Percentiles rank a stretch among this genome's conserved stretches.
Conservation (phyloP, 2,329 filamentous ascomycete genomes). For the Pseudomassariella vexata region DNA sequence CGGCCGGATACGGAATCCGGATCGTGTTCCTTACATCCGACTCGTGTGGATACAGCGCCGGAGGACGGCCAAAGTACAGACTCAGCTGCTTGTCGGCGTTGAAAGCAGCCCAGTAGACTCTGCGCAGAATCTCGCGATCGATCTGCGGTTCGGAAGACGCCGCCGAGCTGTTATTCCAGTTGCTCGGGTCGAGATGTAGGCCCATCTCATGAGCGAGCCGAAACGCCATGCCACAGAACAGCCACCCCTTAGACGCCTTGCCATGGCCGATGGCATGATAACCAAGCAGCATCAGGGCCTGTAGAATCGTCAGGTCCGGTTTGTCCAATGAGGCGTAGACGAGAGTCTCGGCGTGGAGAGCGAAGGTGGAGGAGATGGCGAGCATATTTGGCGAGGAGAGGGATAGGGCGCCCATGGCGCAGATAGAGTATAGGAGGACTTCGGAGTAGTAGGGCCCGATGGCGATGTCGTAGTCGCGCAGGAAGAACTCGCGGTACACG, state of each 20-base stretch:
- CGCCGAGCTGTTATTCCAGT: conserved; percentile 37
- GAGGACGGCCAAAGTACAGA: conserved; percentile 44
- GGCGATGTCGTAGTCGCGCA: conserved; percentile 41
- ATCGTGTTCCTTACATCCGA: conserved; percentile 44
- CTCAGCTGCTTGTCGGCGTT: conserved; percentile 45
- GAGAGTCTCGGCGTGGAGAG: conserved; percentile 37
- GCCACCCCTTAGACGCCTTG: conserved; percentile 43
- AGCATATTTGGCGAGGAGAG: conserved; percentile 28
- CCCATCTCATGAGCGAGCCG: conserved; percentile 46
- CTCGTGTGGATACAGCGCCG: conserved; percentile 41
- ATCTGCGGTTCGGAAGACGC: conserved; percentile 31
- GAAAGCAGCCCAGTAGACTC: conserved; percentile 46
- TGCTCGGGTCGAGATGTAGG: conserved; percentile 43
- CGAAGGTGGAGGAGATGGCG: conserved; percentile 35
- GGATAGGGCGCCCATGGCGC: conserved; percentile 42
- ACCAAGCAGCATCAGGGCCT: conserved; percentile 37
- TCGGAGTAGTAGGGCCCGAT: conserved; percentile 44
- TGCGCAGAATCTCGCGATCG: conserved; percentile 41
- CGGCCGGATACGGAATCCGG: conserved; percentile 41
- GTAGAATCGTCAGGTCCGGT: conserved; percentile 40
- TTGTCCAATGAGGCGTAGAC: conserved; percentile 37
- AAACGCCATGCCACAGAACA: conserved; percentile 47
- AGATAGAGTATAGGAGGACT: conserved; percentile 41
- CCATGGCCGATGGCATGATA: conserved; percentile 42
- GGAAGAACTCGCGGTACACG: conserved; percentile 44